Percentiles rank a stretch among this genome's conserved stretches.
Evolutionary conservation across 106 monocot genomes (phyloP).

Genomic region (Dactylorhiza incarnata): DNA sequence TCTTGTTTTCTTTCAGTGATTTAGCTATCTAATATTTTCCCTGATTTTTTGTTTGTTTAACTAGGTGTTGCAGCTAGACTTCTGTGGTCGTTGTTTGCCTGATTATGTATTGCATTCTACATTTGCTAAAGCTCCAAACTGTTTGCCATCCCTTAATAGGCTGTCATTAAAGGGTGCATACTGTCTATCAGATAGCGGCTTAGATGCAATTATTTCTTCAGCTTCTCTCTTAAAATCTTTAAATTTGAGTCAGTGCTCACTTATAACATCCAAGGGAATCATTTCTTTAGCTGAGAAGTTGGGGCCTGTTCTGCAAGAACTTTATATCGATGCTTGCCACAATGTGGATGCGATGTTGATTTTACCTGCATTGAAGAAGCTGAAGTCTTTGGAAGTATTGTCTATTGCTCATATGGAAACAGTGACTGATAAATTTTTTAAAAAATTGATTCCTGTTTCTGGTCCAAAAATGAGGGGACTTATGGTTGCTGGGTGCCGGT

Average conservation of each 20-base stretch:
- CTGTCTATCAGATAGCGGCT: slow-evolving; percentile 67
- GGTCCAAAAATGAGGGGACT: slow-evolving; percentile 51
- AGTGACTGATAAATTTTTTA: slow-evolving; percentile 54
- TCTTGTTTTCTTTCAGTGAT: not conserved
- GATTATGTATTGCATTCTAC: slow-evolving; percentile 54
- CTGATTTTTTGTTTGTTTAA: not conserved
- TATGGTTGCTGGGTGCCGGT: slow-evolving; percentile 57
- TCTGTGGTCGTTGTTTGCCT: slow-evolving; percentile 68
- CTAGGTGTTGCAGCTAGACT: slow-evolving; percentile 62
- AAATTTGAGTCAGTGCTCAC: slow-evolving; percentile 69
- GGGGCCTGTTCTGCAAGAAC: slow-evolving; percentile 36
- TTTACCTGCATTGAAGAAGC: slow-evolving; percentile 55
- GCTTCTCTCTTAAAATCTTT: slow-evolving; percentile 55
- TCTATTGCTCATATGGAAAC: slow-evolving; percentile 49
- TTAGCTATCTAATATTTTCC: not conserved
- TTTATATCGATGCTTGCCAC: slow-evolving; percentile 70
- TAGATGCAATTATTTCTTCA: slow-evolving; percentile 49
- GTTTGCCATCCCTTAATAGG: slow-evolving; percentile 49
- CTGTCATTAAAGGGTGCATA: slow-evolving; percentile 68
- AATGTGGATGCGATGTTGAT: slow-evolving; percentile 54
- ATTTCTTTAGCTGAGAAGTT: slow-evolving; percentile 34
- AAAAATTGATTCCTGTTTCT: slow-evolving; percentile 33
- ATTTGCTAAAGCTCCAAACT: slow-evolving; percentile 30
- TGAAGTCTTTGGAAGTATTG: slow-evolving; percentile 52
- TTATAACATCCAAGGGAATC: slow-evolving; percentile 63